Evolutionary conservation across 345 rosid species (phyloP), one percentile per base, ranked within the genome.

Genomic region (Rhodamnia argentea): DNA sequence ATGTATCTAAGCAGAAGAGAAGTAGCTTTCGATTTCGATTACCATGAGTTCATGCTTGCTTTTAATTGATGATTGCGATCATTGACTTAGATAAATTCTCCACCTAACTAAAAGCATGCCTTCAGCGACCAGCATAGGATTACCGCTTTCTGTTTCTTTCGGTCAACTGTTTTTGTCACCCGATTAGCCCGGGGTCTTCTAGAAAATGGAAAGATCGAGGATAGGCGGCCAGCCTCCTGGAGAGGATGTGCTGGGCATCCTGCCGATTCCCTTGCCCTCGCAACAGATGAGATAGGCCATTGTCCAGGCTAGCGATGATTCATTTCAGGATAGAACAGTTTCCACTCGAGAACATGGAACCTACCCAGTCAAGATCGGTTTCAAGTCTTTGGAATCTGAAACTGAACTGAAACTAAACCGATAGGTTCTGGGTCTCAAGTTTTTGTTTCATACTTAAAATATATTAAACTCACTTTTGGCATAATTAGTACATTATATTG

Each of bases 341-440:
- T 37, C 3, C 23, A 5, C 29, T 3, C 5, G 9, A 15, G 42
- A 29, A 29, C 23, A 37, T 29, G 6, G 10, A 62, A 27, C 15
- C 32, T 62, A 13, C 11, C 32, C 3, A 13, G 15, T 12, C 3
- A 59, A 59, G 14, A 59, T 8, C 0, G 1, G 3, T 59, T 13
- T 15, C 13, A 59, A 59, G 9, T 37, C 32, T 64, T 29, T 29
- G 42, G 5, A 1, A 53, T 14, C 29, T 62, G 75, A 11, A 64
- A 29, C 3, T 64, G 12, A 12, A 10, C 40, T 29, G 76, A 29
- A 64, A 64, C 16, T 1, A 6, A 29, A 64, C 23, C 0, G 11
- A 4, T 29, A 23, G 42, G 7, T 64, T 64, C 18, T 2, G 0
- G 37, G 16, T 14, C 12, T 0, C 42, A 64, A 15, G 2, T 29